These are phyloP conservation scores for Xylariaceae sp. DNA, from an alignment of 2,329 filamentous ascomycete species.

Conservation along the genomic window DNA sequence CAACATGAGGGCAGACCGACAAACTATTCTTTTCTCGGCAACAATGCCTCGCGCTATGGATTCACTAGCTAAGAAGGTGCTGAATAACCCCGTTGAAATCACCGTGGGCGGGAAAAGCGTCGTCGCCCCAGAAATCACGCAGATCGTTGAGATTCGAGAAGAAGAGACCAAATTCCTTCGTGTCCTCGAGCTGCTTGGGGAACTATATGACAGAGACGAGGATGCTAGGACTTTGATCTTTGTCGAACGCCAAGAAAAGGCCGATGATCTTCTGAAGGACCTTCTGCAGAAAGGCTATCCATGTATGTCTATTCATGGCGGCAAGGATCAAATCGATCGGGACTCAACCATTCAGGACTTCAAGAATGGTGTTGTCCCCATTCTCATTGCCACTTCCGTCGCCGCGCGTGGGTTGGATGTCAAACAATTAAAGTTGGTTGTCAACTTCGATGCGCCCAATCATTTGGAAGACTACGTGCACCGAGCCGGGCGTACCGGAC, in stretches of 20 bases:
- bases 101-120: constrained; percentile 83
- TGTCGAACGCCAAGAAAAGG: constrained; percentile 86
- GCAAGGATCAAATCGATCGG: constrained; percentile 88
- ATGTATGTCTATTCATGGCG: constrained; percentile 90
- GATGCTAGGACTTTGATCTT: constrained; percentile 89
- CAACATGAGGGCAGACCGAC: constrained; percentile 85
- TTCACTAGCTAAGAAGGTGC: constrained; percentile 79
- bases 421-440: constrained; percentile 89
- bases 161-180: constrained; percentile 81
- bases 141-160: constrained; percentile 82
- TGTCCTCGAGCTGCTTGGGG: constrained; percentile 79
- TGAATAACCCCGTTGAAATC: constrained; percentile 84
- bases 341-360: constrained; percentile 92
- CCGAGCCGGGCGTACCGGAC: constrained; percentile 85
- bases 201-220: constrained; percentile 81
- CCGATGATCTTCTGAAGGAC: constrained; percentile 74
- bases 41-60: constrained; percentile 96
- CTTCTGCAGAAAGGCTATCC: constrained; percentile 81
- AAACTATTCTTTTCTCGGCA: constrained; percentile 93
- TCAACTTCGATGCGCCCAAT: constrained; percentile 93
- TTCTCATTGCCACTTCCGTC: constrained; percentile 91
- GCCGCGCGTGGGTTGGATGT: constrained; percentile 94
- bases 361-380: constrained; percentile 83
- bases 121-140: constrained; percentile 88
- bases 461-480: constrained; percentile 97